Base-by-base conservation (phyloP, 441 rosid species). In the Populus trichocarpa region DNA sequence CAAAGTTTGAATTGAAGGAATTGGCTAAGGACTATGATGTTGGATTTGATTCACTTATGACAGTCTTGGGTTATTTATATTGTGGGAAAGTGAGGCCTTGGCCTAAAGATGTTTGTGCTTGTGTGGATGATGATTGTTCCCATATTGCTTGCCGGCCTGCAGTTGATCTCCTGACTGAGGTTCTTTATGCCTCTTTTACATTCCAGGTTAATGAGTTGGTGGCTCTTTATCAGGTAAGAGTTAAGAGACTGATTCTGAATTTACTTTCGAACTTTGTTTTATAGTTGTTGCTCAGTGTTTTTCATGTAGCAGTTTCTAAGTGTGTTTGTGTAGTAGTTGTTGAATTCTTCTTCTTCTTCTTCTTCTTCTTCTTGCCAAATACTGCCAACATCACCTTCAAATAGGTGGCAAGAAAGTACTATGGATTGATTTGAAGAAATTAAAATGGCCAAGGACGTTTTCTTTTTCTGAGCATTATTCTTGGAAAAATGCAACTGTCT, bases 91-190 rank as follows among this genome's bases (percentile, higher is more conserved):
- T 87, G 57, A 89, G 77, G 67, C 81, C 90, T 26, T 88, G 83
- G 69, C 88, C 92, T 0, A 80, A 77, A 38, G 90, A 74, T 4
- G 88, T 85, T 64, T 87, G 88, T 65, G 82, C 74, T 75, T 96
- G 98, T 73, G 90, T 89, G 2, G 99, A 96, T 83, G 85, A 89
- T 10, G 84, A 76, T 28, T 94, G 97, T 79, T 73, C 87, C 42
- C 99, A 96, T 83, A 78, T 79, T 77, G 92, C 88, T 42, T 96
- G 98, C 70, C 81, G 97, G 16, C 97, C 99, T 2, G 89, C 88
- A 0, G 84, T 94, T 13, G 90, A 91, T 74, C 90, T 90, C 81
- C 72, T 85, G 85, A 83, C 90, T 61, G 96, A 96, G 82, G 83
- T 91, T 80, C 86, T 96, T 20, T 96, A 92, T 68, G 88, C 88